Percentiles rank a stretch among this genome's conserved stretches.
phyloP scores from a whole-genome alignment of 345 rosid genomes.

The Populus ilicifolia region DNA sequence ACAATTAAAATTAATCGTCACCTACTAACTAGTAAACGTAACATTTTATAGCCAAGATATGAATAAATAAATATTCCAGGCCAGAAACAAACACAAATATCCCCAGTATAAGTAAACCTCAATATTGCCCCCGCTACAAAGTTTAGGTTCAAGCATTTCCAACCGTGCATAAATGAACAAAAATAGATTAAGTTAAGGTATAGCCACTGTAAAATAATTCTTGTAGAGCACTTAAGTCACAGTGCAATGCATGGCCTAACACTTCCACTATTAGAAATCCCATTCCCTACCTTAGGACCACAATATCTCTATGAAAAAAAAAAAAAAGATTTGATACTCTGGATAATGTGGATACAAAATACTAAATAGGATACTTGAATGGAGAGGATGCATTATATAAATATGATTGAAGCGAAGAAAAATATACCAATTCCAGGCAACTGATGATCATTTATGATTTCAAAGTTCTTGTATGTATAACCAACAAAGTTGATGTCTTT shows the following conservation, averaged over 20 bases:
- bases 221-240: not conserved
- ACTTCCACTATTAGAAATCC: not conserved
- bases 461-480: constrained; percentile 36
- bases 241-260: not conserved
- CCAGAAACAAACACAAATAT: not conserved
- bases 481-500: constrained; percentile 37
- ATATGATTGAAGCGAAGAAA: not conserved
- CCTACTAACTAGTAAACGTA: not conserved
- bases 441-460: constrained; percentile 30
- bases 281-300: not conserved
- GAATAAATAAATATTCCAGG: not conserved
- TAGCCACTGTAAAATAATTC: not conserved
- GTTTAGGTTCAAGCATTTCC: not conserved
- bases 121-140: not conserved
- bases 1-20: not conserved
- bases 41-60: not conserved
- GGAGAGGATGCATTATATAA: not conserved
- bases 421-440: constrained; percentile 31
- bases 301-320: not conserved
- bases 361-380: not conserved
- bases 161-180: not conserved
- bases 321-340: not conserved
- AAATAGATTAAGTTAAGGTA: not conserved
- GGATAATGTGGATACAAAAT: not conserved
- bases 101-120: not conserved